Base-by-base conservation (phyloP, 1,284 basidiomycete species). In the Laetiporus sulphureus region DNA sequence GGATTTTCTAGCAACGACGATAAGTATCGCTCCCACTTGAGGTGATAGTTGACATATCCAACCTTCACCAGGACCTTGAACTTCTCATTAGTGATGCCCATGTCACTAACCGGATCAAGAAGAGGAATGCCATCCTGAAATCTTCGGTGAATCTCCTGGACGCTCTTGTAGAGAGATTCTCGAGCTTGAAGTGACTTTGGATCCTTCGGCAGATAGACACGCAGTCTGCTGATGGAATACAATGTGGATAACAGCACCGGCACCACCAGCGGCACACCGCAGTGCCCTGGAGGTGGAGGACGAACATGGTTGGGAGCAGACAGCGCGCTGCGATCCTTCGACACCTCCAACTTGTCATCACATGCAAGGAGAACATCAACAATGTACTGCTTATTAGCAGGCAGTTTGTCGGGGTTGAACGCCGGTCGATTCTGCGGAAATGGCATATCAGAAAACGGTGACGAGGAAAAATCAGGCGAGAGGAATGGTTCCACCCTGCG, bases 1-100 rank as follows among this genome's bases (percentile, higher is more conserved):
- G 77, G 43, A 96, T 94, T 86, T 93, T 94, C 89, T 93, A 55
- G n/a, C n/a, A 20, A 18, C 24, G 10, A 11, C 8, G 18, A 11
- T 11, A 11, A 7, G 18, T 7, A 11, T 8, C 8, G 8, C 7
- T 8, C 16, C 10, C 10, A 10, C 18, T 10, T 16, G 10, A 18
- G 8, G 32, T 33, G 10, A 16, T 8, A 33, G 7, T 11, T 22
- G 36, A 40, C 16, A 11, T 34, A 41, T n/a, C 63, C 39, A 40
- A 90, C 91, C 66, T 88, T 78, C 41, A 95, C 74, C 3, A 99
- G 74, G 43, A 83, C 81, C 56, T 81, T 80, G 68, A 99, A 99
- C 48, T 86, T 88, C 30, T 91, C 88, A 57, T 99, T 96, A 49
- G 86, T 90, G 61, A 99, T 97, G 21, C 85, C 86, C 93, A 99